Base-by-base conservation (phyloP, 2,329 filamentous ascomycete species). In the Paecilomyces fulvus region DNA sequence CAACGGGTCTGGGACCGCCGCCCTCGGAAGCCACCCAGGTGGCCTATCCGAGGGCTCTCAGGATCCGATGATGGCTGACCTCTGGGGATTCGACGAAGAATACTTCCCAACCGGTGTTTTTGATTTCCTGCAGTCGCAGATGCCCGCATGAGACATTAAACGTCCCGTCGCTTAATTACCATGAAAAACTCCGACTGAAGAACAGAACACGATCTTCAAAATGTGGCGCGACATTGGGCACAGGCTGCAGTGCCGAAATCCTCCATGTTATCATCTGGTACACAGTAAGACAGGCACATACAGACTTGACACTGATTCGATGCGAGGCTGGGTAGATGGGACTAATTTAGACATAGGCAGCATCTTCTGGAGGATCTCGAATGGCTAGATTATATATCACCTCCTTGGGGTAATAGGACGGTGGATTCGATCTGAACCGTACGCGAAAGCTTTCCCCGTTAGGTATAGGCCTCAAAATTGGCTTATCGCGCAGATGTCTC, bases 21-120 rank as follows among this genome's bases (percentile, higher is more conserved):
- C 52, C 6, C 43, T 56, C 9, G 54, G 55, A 17, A 67, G 71
- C 43, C 60, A 63, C 25, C 61, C 68, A 49, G 55, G 63, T 2
- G 71, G 70, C 20, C 63, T 74, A 12, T 73, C 71, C 1, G 70
- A 71, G 51, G 70, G 70, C 30, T 73, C 71, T 23, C 55, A 68
- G 37, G 71, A 74, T 53, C 71, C 70, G 5, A 72, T 73, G 71
- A 73, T 73, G 71, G 65, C 69, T 12, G 70, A 73, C 60, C 57
- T 73, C 21, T 74, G 71, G 71, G 71, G 71, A 11, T 73, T 73
- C 46, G 70, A 74, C 25, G 71, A 73, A 55, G 71, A 74, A 25
- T 73, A 73, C 56, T 74, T 74, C 53, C 71, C 71, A 3, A 73
- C 70, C n/a, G 71, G 71, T 20, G 71, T 74, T 11, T 73, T 73